Base-by-base conservation (phyloP, 208 protist species). In the Phytomonas sp. region DNA sequence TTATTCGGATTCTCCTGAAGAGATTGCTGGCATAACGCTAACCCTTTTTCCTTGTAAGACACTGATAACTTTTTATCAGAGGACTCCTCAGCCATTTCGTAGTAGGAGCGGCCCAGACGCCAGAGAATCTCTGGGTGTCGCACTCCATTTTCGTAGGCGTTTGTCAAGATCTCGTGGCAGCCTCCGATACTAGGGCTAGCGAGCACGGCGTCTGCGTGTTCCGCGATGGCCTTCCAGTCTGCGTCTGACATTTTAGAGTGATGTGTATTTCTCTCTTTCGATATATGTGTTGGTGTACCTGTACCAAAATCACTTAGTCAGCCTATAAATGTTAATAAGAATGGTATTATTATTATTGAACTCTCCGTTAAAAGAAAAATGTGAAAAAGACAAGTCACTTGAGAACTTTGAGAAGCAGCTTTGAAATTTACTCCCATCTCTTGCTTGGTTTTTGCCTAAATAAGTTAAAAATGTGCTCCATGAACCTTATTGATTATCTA, bases 81-180 rank as follows among this genome's bases (percentile, higher is more conserved):
- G 16, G 63, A 79, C 74, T 94, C 92, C 56, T 87, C 75, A 5
- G 78, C 87, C 80, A 93, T 75, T 63, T 93, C 81, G 74, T 97
- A 92, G 74, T 85, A 87, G 60, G 84, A 79, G 62, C 89, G 87
- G 67, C 67, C 89, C 31, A 86, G 76, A 60, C 89, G 89, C 92
- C 92, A 95, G 67, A 90, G 81, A 33, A 97, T 74, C 63, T 94
- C 76, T 59, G 85, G 83, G 79, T 92, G 82, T 19, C 74, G 74
- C 60, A 81, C 74, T 60, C 87, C 87, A 68, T 56, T 69, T 29
- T 79, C 82, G 61, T 89, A 86, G 40, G 84, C 87, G 67, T 84
- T 82, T 11, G 73, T 11, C n/a, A 93, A 76, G 36, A 86, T 81
- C 1, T 73, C 75, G 69, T 91, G 76, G 74, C 77, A 89, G 11